Base-by-base conservation (phyloP, 2,329 filamentous ascomycete genomes). In the Penicillium sp. region DNA sequence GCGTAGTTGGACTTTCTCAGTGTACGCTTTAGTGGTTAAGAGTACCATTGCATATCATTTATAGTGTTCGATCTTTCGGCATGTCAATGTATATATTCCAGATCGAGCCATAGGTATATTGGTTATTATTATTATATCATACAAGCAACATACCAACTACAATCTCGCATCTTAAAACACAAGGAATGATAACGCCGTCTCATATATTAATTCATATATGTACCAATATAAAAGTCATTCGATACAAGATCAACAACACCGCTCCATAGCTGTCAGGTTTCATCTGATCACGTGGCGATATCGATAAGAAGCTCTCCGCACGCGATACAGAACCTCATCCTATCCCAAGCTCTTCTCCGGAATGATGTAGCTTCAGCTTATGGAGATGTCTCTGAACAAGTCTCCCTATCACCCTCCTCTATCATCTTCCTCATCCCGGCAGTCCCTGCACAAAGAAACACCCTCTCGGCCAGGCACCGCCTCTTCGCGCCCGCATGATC, bases 371-470 rank as follows among this genome's bases (percentile, higher is more conserved):
- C 57, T 46, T 52, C 31, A 42, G 51, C 40, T 48, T 52, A 60
- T 56, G 60, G 65, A 65, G 48, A 75, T 75, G 72, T 73, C 72
- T 66, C 58, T 71, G 52, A 62, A 66, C 46, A 63, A 62, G 21
- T 53, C 56, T 12, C 59, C 60, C 25, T 32, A 48, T 25, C 50
- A 54, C 10, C 35, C 50, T 31, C 40, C 62, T 16, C 54, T 65
- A 18, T 68, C 71, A 18, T 66, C 69, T 8, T 68, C 69, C 3
- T 63, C 68, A n/a, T 66, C 67, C 35, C 64, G 61, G 23, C 68
- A 70, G 29, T 61, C 64, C 37, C 37, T 62, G 41, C 60, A 62
- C 10, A 41, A 52, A 38, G 56, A 55, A n/a, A 52, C 52, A 1
- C 31, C 54, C 42, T 34, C 60, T 9, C 50, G 51, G 10, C 54